Evolutionary conservation across 805 yeast species (phyloP).

Genomic region (Sungouiella thailandica): DNA sequence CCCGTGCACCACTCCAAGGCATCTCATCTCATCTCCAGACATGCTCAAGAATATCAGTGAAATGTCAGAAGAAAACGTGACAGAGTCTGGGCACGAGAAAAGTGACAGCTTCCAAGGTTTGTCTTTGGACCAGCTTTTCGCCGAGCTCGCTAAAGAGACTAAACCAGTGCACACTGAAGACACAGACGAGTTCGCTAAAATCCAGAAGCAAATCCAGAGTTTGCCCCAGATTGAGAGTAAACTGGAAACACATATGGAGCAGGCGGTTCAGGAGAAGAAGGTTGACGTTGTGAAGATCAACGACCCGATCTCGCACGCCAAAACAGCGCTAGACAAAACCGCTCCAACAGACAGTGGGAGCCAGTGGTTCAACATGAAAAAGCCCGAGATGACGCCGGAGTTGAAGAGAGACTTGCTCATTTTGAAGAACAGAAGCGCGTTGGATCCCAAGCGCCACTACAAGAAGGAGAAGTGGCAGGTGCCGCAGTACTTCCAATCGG

Average conservation of each 20-base stretch:
- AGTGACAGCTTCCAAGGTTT: background rate
- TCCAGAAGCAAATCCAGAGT: slow-evolving; percentile 30
- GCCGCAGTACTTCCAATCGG: slow-evolving; percentile 81
- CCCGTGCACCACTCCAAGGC: no score
- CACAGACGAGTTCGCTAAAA: slow-evolving; percentile 20
- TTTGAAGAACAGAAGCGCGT: slow-evolving; percentile 79
- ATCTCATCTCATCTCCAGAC: no score
- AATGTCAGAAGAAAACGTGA: background rate
- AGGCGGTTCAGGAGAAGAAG: slow-evolving; percentile 10
- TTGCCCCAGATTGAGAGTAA: slow-evolving; percentile 38
- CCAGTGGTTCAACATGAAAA: slow-evolving; percentile 16
- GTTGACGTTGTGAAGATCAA: slow-evolving; percentile 27
- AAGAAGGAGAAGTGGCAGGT: slow-evolving; percentile 76
- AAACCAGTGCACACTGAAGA: slow-evolving; percentile 13
- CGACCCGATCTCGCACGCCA: slow-evolving; percentile 21
- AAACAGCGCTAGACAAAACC: slow-evolving; percentile 6
- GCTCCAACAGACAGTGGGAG: slow-evolving; percentile 13
- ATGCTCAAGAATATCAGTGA: background rate
- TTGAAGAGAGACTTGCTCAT: slow-evolving; percentile 73
- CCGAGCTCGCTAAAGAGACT: slow-evolving; percentile 22
- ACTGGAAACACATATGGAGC: slow-evolving; percentile 19
- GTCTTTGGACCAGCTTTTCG: background rate
- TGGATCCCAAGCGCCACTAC: slow-evolving; percentile 94
- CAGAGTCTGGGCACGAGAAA: background rate
- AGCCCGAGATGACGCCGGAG: slow-evolving; percentile 33